phyloP scores from a whole-genome alignment of 1,284 basidiomycete genomes.

The Fomitopsis betulina region DNA sequence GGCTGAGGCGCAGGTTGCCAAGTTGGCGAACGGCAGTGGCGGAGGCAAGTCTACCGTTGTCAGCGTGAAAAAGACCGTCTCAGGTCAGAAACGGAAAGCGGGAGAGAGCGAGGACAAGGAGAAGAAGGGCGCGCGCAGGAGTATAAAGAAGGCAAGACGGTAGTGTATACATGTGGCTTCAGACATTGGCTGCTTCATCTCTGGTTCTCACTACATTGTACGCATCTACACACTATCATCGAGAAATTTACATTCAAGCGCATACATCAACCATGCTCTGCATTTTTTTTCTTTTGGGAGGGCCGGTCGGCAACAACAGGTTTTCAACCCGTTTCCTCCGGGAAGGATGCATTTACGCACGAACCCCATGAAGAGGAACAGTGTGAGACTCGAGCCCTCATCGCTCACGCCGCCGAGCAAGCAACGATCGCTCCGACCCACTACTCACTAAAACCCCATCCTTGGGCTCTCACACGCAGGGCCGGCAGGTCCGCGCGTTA shows the following conservation, averaged over 20 bases:
- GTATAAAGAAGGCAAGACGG: conserved; percentile 54
- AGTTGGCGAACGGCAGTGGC: conserved; percentile 34
- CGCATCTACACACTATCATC: background rate
- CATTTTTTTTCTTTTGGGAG: background rate
- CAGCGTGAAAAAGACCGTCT: conserved; percentile 60
- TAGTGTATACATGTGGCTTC: conserved; percentile 19
- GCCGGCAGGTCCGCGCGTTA: background rate
- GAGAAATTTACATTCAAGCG: background rate
- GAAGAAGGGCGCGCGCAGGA: conserved; percentile 52
- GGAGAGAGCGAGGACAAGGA: conserved; percentile 34
- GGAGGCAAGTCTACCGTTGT: conserved; percentile 63
- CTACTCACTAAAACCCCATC: background rate
- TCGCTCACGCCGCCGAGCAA: background rate
- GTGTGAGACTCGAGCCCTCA: background rate
- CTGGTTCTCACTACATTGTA: background rate
- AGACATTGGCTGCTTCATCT: background rate
- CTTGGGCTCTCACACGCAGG: background rate
- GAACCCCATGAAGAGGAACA: background rate
- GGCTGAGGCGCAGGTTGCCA: conserved; percentile 69
- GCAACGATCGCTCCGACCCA: background rate
- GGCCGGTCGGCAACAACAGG: background rate
- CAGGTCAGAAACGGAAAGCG: conserved; percentile 63
- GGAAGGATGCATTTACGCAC: background rate
- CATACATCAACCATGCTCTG: background rate
- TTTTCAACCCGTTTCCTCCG: background rate